phyloP scores from a whole-genome alignment of 306 rosid species.

The Delonix regia region DNA sequence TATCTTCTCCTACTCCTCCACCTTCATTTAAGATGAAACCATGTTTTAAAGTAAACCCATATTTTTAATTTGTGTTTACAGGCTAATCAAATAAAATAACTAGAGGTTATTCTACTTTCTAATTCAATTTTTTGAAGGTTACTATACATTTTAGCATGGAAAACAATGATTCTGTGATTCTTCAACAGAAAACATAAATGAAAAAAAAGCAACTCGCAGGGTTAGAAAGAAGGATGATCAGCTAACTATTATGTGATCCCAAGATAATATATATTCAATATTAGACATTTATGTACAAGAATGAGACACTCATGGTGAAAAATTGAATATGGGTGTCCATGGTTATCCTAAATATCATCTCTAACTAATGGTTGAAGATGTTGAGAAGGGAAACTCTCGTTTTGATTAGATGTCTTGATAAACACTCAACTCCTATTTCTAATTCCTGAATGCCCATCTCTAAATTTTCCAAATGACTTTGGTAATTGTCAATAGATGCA shows the following conservation, averaged over 20 bases:
- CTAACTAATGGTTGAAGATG: slow-evolving; percentile 34
- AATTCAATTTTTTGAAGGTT: not conserved
- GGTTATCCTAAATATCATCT: not conserved
- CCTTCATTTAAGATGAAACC: not conserved
- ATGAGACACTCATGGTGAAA: slow-evolving; percentile 5
- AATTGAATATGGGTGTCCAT: not conserved
- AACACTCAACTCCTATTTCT: slow-evolving; percentile 28
- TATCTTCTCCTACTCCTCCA: not conserved
- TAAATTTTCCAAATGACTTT: slow-evolving; percentile 16
- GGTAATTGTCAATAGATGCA: slow-evolving; percentile 16
- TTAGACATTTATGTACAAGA: too few relatives aligned
- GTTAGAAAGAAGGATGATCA: not conserved
- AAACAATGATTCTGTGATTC: not conserved
- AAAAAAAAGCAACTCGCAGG: not conserved
- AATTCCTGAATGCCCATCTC: slow-evolving; percentile 30
- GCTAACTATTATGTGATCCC: not conserved
- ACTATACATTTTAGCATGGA: not conserved
- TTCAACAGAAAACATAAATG: not conserved
- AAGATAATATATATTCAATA: not conserved
- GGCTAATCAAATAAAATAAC: not conserved
- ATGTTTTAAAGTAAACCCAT: slow-evolving; percentile 11
- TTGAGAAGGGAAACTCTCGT: slow-evolving; percentile 47
- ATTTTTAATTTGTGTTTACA: not conserved
- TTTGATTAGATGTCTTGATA: slow-evolving; percentile 36
- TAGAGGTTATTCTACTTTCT: not conserved